Base-by-base conservation (phyloP, 1,284 basidiomycete species). In the Cystobasidium pallidum region DNA sequence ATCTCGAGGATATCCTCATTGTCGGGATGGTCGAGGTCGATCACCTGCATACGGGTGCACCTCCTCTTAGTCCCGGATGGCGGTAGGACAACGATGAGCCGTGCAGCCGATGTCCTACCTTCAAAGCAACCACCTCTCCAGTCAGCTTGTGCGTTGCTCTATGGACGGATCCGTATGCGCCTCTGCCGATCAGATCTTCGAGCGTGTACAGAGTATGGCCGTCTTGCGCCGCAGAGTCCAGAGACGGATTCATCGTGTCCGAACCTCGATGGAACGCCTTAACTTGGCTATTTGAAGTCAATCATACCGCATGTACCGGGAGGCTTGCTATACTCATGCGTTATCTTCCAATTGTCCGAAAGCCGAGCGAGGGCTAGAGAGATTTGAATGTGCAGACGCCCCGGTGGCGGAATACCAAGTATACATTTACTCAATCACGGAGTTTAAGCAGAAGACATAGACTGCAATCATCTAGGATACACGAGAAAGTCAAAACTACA, bases 1-100 rank as follows among this genome's bases (percentile, higher is more conserved):
- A 99, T 98, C 81, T 96, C 95, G 57, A 85, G 90, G 28, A 98
- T 94, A 81, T 99, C 96, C 81, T 97, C 94, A 80, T 94, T 94
- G 62, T 82, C 81, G 66, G 91, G 88, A 19, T 91, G 96, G 82
- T 99, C 96, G 75, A 99, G 88, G 81, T 99, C 93, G 84, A 99
- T 97, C 80, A 99, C 95, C 83, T 99, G 47, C 13, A n/a, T 24
- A n/a, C n/a, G n/a, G n/a, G n/a, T n/a, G n/a, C n/a, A n/a, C n/a
- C n/a, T n/a, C n/a, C n/a, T n/a, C n/a, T n/a, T n/a, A n/a, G n/a
- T n/a, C n/a, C n/a, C n/a, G n/a, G n/a, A n/a, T n/a, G n/a, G n/a
- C n/a, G n/a, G n/a, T n/a, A n/a, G n/a, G n/a, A n/a, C n/a, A n/a
- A n/a, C n/a, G n/a, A n/a, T n/a, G n/a, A 39, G 13, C 7, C 36